Conservation (phyloP, 2,329 filamentous ascomycete species). For the Sporothrix globosa region DNA sequence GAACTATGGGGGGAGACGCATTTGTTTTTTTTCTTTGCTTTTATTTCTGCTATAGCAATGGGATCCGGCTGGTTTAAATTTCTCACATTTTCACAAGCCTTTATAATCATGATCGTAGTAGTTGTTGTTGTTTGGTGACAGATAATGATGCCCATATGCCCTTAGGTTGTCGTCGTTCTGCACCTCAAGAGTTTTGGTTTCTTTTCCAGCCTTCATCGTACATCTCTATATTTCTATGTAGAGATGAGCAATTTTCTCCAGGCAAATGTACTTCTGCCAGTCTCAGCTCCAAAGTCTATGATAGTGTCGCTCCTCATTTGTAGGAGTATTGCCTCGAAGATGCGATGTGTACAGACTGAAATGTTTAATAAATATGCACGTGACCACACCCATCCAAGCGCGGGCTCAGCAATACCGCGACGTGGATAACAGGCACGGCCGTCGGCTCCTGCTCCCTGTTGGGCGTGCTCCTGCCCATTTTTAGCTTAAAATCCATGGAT, state of each 20-base stretch:
- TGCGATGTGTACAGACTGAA: constrained; percentile 4
- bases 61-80: constrained; percentile 5
- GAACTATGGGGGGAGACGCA: not conserved
- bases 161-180: too few relatives aligned
- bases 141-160: too few relatives aligned
- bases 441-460: constrained; percentile 7
- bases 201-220: not conserved
- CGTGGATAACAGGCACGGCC: not conserved
- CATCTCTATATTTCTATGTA: not conserved
- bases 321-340: constrained; percentile 6
- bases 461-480: constrained; percentile 11
- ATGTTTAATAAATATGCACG: not conserved
- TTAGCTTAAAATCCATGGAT: constrained; percentile 17
- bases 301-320: not conserved
- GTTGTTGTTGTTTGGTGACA: too few relatives aligned
- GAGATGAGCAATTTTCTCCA: not conserved
- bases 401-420: constrained; percentile 6
- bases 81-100: not conserved
- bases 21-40: not conserved
- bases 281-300: not conserved
- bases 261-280: not conserved
- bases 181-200: too few relatives aligned
- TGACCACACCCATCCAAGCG: not conserved
- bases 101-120: too few relatives aligned
- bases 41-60: constrained; percentile 12